phyloP scores from a whole-genome alignment of 805 yeast genomes.

The Candida succiphila region DNA sequence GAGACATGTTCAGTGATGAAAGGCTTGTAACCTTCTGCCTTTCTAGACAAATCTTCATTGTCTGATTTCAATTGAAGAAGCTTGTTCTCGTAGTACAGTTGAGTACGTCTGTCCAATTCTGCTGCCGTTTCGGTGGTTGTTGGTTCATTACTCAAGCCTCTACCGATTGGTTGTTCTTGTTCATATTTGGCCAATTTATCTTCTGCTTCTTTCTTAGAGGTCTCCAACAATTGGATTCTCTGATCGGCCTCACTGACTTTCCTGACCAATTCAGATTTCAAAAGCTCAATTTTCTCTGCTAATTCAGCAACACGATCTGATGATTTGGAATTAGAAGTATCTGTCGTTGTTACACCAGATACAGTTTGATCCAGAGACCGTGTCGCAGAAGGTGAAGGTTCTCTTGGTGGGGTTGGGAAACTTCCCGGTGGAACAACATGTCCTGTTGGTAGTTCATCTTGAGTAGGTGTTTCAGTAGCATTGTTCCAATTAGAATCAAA shows the following conservation, averaged over 20 bases:
- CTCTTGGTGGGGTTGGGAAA: neutral
- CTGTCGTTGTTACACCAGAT: neutral
- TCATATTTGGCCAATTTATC: conserved; percentile 2
- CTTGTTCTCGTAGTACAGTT: conserved; percentile 15
- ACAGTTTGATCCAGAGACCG: neutral
- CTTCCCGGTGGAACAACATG: neutral
- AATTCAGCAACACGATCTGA: conserved; percentile 4
- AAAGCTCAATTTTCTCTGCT: conserved; percentile 16
- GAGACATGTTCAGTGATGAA: conserved; percentile 42
- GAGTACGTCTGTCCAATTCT: conserved; percentile 9
- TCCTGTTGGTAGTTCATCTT: neutral
- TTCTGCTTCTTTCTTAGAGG: conserved; percentile 14
- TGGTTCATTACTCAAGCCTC: conserved; percentile 1
- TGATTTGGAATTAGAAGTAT: neutral
- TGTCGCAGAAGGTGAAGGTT: neutral
- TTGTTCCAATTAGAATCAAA: neutral
- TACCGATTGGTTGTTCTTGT: conserved; percentile 2
- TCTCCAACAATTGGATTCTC: conserved; percentile 39
- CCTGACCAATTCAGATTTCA: conserved; percentile 32
- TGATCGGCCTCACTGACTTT: conserved; percentile 52
- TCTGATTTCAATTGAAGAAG: conserved; percentile 36
- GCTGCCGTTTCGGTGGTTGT: neutral
- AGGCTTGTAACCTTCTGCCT: conserved; percentile 37
- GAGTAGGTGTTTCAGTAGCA: neutral
- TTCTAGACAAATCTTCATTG: conserved; percentile 29